phyloP scores from a whole-genome alignment of 225 moss, liverwort and hornwort species.

The Lunularia cruciata region DNA sequence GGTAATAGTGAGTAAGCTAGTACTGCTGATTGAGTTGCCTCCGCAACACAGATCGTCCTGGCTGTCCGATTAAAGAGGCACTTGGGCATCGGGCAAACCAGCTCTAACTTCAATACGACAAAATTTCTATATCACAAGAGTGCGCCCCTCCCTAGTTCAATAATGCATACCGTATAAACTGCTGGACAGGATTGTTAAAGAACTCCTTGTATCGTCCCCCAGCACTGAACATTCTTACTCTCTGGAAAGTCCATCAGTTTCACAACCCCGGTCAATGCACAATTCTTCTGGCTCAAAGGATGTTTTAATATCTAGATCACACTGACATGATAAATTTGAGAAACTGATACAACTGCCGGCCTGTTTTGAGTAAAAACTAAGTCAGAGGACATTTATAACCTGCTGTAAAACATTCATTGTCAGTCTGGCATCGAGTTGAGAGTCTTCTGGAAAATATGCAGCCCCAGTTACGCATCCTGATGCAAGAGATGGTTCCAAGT shows the following conservation, averaged over 20 bases:
- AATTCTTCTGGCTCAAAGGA: neutral
- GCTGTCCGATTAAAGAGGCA: neutral
- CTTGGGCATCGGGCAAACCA: no score
- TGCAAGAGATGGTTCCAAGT: conserved; percentile 63
- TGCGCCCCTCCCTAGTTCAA: no score
- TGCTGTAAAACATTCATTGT: conserved; percentile 57
- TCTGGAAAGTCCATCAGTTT: conserved; percentile 39
- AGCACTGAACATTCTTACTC: conserved; percentile 46
- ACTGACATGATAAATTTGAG: no score
- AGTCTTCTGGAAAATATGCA: conserved; percentile 69
- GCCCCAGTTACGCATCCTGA: conserved; percentile 58
- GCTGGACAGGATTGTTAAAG: conserved; percentile 65
- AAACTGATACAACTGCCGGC: no score
- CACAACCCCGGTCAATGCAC: neutral
- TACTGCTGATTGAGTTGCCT: neutral
- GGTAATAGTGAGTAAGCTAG: neutral
- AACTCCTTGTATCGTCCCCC: conserved; percentile 74
- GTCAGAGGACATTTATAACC: conserved; percentile 43
- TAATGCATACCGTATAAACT: conserved; percentile 42
- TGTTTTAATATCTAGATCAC: no score
- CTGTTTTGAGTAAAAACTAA: no score
- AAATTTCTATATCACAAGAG: no score
- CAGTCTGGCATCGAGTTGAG: conserved; percentile 82
- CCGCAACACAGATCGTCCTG: neutral
- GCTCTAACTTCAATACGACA: neutral